Evolutionary conservation across 805 yeast genomes (phyloP).

Genomic region (Lachancea sp.): DNA sequence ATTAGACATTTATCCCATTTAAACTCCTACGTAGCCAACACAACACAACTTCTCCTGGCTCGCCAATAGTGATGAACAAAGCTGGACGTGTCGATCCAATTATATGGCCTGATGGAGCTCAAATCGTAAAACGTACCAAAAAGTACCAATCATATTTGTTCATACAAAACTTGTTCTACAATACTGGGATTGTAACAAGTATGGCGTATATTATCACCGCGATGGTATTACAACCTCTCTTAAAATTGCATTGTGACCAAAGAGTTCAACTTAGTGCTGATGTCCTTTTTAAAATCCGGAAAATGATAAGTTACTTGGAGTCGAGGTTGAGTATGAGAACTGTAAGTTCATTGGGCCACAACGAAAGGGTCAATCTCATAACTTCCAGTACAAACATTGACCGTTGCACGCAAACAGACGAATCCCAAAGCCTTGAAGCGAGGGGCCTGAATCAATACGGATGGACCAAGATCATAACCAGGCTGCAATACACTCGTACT

Average conservation of each 20-base stretch:
- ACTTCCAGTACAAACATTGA: slow-evolving; percentile 24
- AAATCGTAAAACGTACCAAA: slow-evolving; percentile 19
- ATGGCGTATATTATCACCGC: slow-evolving; percentile 18
- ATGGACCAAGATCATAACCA: slow-evolving; percentile 21
- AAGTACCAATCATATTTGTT: slow-evolving; percentile 18
- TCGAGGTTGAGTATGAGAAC: slow-evolving; percentile 33
- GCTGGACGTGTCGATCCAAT: neutral
- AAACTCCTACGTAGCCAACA: too few species aligned
- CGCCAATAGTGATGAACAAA: neutral
- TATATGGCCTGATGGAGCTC: slow-evolving; percentile 26
- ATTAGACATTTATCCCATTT: too few species aligned
- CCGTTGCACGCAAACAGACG: slow-evolving; percentile 25
- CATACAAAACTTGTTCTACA: slow-evolving; percentile 28
- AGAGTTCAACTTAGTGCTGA: slow-evolving; percentile 32
- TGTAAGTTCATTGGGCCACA: slow-evolving; percentile 38
- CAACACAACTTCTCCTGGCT: too few species aligned
- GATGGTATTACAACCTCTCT: slow-evolving; percentile 36
- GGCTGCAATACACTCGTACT: slow-evolving; percentile 27
- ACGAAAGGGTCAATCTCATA: slow-evolving; percentile 35
- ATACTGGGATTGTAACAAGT: slow-evolving; percentile 24
- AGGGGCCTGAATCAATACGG: neutral
- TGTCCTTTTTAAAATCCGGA: slow-evolving; percentile 29
- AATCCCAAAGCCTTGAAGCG: neutral
- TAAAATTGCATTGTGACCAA: slow-evolving; percentile 36
- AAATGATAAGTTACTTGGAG: slow-evolving; percentile 25